Evolutionary conservation across 2,329 filamentous ascomycete species (phyloP).

Genomic region (Penicillium sp.): DNA sequence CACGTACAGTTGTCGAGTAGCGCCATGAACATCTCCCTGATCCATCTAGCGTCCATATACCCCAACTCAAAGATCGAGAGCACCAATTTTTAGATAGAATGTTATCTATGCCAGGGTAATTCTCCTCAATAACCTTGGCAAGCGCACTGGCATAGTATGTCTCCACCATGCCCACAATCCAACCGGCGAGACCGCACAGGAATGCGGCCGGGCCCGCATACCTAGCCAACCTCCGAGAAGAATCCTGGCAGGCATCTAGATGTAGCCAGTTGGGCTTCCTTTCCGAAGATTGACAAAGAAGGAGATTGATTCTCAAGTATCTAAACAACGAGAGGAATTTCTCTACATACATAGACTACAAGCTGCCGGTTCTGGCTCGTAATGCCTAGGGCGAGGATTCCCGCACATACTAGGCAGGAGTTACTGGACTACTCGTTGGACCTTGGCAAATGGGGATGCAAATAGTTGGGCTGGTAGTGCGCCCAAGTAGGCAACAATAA

Average conservation of each 20-base stretch:
- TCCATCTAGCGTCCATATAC: constrained; percentile 40
- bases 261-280: constrained; percentile 48
- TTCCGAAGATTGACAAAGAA: constrained; percentile 53
- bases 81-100: constrained; percentile 52
- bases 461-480: constrained; percentile 41
- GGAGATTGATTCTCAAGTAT: constrained; percentile 54
- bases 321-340: constrained; percentile 53
- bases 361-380: constrained; percentile 47
- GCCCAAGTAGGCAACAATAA: constrained; percentile 45
- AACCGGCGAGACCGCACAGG: constrained; percentile 48
- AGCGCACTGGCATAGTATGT: constrained; percentile 56
- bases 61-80: constrained; percentile 52
- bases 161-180: constrained; percentile 60
- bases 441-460: constrained; percentile 44
- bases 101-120: constrained; percentile 54
- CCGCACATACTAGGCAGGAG: constrained; percentile 44
- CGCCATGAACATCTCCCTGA: neutral
- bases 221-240: constrained; percentile 46
- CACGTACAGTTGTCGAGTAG: neutral
- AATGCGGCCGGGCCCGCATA: constrained; percentile 49
- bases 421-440: constrained; percentile 53
- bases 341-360: constrained; percentile 38
- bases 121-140: constrained; percentile 45
- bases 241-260: constrained; percentile 52
- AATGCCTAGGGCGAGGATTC: constrained; percentile 49